These are phyloP conservation scores for Dioscorea cayenensis DNA, from an alignment of 116 monocot species.

Conservation along the genomic window DNA sequence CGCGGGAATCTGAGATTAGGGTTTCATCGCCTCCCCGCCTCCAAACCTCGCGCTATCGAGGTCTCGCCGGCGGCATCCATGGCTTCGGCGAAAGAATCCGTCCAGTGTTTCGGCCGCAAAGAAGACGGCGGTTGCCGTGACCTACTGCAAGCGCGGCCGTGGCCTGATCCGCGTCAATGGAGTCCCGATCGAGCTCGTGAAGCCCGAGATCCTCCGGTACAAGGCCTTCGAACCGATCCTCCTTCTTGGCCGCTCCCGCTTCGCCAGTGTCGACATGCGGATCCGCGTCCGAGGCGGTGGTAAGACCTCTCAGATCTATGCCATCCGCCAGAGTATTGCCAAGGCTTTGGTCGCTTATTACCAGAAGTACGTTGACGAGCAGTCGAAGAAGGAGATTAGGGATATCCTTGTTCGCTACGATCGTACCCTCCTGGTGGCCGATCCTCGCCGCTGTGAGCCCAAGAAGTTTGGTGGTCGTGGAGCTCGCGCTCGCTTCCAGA, in stretches of 20 bases:
- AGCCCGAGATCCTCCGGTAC: constrained; percentile 46
- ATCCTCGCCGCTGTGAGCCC: constrained; percentile 55
- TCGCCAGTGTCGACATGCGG: constrained; percentile 55
- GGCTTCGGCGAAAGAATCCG: constrained; percentile 12
- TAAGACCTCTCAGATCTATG: constrained; percentile 57
- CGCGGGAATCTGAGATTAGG: too few relatives aligned
- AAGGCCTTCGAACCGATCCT: constrained; percentile 51
- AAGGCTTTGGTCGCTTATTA: constrained; percentile 67
- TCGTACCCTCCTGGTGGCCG: constrained; percentile 45
- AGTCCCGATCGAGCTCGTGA: constrained; percentile 43
- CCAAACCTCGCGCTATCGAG: too few relatives aligned
- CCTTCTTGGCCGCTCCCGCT: constrained; percentile 44
- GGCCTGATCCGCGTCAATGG: constrained; percentile 57
- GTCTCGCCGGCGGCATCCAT: neutral
- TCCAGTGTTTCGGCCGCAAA: constrained; percentile 49
- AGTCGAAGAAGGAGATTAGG: constrained; percentile 50
- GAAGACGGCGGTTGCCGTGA: constrained; percentile 41
- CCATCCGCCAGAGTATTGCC: constrained; percentile 72
- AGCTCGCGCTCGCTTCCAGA: constrained; percentile 50
- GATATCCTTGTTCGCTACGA: constrained; percentile 53
- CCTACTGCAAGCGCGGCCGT: constrained; percentile 46
- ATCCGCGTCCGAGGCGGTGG: constrained; percentile 72
- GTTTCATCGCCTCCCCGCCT: too few relatives aligned
- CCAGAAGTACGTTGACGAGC: constrained; percentile 73
- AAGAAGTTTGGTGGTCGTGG: constrained; percentile 66